Percentiles rank a stretch among this genome's conserved stretches.
Conservation (phyloP, 306 rosid genomes). For the Luffa aegyptiaca region DNA sequence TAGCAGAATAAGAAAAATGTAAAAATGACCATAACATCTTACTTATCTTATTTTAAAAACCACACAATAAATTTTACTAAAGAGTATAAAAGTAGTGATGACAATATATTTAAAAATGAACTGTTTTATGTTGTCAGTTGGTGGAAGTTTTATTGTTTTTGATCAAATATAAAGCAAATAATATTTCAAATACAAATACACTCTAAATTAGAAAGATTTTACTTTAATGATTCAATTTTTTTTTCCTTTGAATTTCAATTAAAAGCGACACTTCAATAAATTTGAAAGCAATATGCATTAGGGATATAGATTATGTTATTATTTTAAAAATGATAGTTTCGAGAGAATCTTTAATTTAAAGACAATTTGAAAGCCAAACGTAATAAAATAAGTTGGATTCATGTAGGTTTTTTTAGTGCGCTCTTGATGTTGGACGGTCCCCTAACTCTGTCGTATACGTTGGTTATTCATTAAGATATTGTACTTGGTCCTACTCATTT, state of each 20-base stretch:
- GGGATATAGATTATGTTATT: not conserved
- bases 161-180: not conserved
- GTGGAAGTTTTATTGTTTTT: too few species aligned
- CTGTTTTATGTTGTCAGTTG: too few species aligned
- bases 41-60: too few species aligned
- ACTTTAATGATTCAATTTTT: not conserved
- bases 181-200: too few species aligned
- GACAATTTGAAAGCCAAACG: not conserved
- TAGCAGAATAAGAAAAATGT: too few species aligned
- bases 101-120: too few species aligned
- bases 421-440: not conserved
- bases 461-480: not conserved
- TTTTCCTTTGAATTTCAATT: not conserved
- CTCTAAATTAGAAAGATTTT: not conserved
- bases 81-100: too few species aligned
- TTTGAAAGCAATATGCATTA: not conserved
- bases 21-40: too few species aligned
- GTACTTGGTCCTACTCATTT: not conserved
- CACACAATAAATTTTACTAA: too few species aligned
- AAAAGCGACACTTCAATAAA: not conserved
- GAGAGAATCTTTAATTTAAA: not conserved
- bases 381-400: not conserved
- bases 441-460: not conserved
- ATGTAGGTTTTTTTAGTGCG: not conserved
- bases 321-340: not conserved